These are phyloP conservation scores for Trichoderma koningiopsis DNA, from an alignment of 2,329 filamentous ascomycete genomes.

Conservation along the genomic window DNA sequence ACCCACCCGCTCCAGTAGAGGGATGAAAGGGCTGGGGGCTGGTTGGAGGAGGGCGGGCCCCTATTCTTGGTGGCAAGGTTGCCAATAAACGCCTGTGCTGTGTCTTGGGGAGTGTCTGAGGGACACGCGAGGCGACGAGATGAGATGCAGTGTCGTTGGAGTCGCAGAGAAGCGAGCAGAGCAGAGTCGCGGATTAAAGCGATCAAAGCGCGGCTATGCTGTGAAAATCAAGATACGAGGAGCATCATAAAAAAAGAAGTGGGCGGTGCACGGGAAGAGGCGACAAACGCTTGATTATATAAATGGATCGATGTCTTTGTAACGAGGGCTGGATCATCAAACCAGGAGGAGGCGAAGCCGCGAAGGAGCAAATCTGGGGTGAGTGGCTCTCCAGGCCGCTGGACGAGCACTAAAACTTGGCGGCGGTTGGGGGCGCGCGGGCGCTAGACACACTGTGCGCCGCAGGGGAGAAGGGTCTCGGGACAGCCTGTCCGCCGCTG, in stretches of 20 bases:
- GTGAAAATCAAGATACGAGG: not conserved
- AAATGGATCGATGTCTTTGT: not conserved
- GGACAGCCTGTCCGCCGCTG: not conserved
- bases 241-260: not conserved
- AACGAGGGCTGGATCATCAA: slow-evolving; percentile 2
- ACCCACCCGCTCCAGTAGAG: slow-evolving; percentile 4
- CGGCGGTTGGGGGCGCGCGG: not conserved
- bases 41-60: not conserved
- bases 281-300: not conserved
- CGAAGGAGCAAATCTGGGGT: slow-evolving; percentile 22
- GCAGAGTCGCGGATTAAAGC: not conserved
- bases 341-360: slow-evolving; percentile 25
- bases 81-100: not conserved
- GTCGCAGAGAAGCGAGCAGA: not conserved
- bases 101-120: not conserved
- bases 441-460: slow-evolving; percentile 15
- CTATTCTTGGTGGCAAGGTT: not conserved
- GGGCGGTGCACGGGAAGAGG: not conserved
- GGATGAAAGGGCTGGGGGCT: slow-evolving; percentile 8
- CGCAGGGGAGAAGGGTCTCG: not conserved
- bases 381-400: not conserved
- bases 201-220: not conserved
- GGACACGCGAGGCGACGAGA: not conserved
- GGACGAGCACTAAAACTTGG: not conserved
- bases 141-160: not conserved